Conservation (phyloP, 2,329 filamentous ascomycete genomes). For the Rhexocercosporidium sp. region DNA sequence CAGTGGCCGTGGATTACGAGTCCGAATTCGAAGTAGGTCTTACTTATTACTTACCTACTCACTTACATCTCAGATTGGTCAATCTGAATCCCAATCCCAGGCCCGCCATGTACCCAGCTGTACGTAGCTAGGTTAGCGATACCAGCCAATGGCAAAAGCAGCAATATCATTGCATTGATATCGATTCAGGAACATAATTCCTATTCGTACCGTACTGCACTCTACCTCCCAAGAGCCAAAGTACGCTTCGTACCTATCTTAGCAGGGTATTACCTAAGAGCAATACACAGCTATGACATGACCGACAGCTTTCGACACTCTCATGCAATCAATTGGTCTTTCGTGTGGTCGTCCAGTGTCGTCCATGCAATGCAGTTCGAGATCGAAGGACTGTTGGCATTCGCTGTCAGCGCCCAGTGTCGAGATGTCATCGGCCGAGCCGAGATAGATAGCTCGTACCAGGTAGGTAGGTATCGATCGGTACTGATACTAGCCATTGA, state of each 20-base stretch:
- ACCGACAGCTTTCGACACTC: conserved; percentile 10
- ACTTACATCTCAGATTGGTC: neutral
- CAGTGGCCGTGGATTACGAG: neutral
- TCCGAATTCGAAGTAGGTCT: neutral
- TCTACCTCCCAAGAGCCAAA: neutral
- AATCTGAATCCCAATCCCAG: neutral
- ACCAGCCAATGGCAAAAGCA: neutral
- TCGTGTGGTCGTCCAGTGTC: neutral
- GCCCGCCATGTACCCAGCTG: conserved; percentile 16
- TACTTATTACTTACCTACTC: neutral
- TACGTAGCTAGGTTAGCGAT: conserved; percentile 1
- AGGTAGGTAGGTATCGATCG: too few relatives aligned
- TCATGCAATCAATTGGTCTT: conserved; percentile 25
- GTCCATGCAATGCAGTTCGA: neutral
- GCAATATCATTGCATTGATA: too few relatives aligned
- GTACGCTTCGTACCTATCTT: conserved; percentile 3
- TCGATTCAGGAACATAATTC: neutral
- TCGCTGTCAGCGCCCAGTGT: neutral
- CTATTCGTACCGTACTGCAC: conserved; percentile 21
- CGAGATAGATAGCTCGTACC: conserved; percentile 24
- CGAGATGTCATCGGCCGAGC: conserved; percentile 21
- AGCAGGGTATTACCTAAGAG: conserved; percentile 25
- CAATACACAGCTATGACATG: conserved; percentile 11
- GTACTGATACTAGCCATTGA: neutral
- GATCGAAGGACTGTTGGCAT: neutral